Base-by-base conservation (phyloP, 805 yeast genomes). In the Nadsonia fulvescens region DNA sequence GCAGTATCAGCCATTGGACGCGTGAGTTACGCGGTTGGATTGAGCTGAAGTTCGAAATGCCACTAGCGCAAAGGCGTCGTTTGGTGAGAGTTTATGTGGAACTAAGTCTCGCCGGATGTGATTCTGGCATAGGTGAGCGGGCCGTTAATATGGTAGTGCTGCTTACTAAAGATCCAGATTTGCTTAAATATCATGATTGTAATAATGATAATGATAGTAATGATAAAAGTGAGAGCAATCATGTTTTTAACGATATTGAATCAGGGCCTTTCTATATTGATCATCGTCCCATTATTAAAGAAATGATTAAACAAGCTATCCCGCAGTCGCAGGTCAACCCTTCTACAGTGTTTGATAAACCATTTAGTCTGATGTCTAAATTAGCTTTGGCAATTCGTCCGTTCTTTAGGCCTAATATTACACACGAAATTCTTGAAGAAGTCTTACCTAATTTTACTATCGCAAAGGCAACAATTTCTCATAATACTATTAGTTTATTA, bases 1-100 rank as follows among this genome's bases (percentile, higher is more conserved):
- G n/a, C n/a, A 63, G 71, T 23, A 73, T 81, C 5, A 62, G 72
- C 28, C 77, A 74, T 32, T 83, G 94, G 93, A 74, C 94, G 0
- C 70, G 74, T 28, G 95, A 82, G 45, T 58, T 86, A 34, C 63
- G 67, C 26, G 71, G 74, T 20, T 74, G 93, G 65, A 46, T 81
- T 28, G 65, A 64, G 38, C 71, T 75, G 68, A 77, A 78, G 39
- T 69, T 75, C 39, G 75, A 74, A 27, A 60, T 86, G 53, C 95
- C 98, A 0, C 38, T 79, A 8, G 37, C 56, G 2, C 48, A 71
- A 24, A 61, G 82, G 28, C 58, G 69, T 12, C 53, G 65, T 1
- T 56, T 86, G 21, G 69, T 79, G 1, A 56, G 57, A 29, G 76
- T 78, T 2, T 83, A 67, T 43, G 82, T 69, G 40, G 66, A 75